phyloP scores from a whole-genome alignment of 2,329 filamentous ascomycete species.

The Fusarium cicatricum region DNA sequence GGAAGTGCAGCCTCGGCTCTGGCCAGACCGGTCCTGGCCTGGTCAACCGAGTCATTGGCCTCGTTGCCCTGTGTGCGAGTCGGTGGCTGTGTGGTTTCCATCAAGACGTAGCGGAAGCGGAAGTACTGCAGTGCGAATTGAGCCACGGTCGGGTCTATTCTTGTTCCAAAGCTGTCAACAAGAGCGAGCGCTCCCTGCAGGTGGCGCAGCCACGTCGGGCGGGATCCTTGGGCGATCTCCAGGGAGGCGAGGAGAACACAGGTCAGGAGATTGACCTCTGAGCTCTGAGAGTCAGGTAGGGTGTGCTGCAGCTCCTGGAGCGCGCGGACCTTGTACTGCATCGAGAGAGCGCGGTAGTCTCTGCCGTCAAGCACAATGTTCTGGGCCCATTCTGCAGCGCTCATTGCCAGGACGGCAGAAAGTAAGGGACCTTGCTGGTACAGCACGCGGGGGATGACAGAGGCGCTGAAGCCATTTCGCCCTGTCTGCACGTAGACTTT shows the following conservation, averaged over 20 bases:
- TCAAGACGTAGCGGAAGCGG: conserved; percentile 36
- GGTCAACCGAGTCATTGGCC: conserved; percentile 8
- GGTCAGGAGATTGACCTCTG: conserved; percentile 34
- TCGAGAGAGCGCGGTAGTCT: conserved; percentile 32
- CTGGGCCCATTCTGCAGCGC: conserved; percentile 37
- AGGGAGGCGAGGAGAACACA: conserved; percentile 36
- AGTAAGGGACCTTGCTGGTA: conserved; percentile 25
- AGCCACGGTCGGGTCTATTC: conserved; percentile 25
- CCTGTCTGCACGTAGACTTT: conserved; percentile 37
- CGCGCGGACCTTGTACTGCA: conserved; percentile 35
- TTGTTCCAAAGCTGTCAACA: conserved; percentile 28
- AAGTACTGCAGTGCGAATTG: conserved; percentile 37
- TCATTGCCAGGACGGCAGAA: conserved; percentile 36
- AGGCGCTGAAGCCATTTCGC: conserved; percentile 33
- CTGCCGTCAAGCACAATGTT: conserved; percentile 24
- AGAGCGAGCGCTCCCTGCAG: conserved; percentile 38
- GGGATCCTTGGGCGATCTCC: conserved; percentile 36
- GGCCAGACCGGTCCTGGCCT: conserved; percentile 19
- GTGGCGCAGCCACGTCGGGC: conserved; percentile 33
- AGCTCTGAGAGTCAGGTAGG: conserved; percentile 16
- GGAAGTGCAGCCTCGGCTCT: conserved; percentile 21
- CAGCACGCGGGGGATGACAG: conserved; percentile 35
- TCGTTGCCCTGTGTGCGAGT: neutral
- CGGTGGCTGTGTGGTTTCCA: conserved; percentile 35
- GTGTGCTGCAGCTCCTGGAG: conserved; percentile 30